A percentile compares a stretch with the other conserved stretches of the same genome.
Evolutionary conservation across 2,329 filamentous ascomycete species (phyloP).

Genomic region (Esteya vermicola): DNA sequence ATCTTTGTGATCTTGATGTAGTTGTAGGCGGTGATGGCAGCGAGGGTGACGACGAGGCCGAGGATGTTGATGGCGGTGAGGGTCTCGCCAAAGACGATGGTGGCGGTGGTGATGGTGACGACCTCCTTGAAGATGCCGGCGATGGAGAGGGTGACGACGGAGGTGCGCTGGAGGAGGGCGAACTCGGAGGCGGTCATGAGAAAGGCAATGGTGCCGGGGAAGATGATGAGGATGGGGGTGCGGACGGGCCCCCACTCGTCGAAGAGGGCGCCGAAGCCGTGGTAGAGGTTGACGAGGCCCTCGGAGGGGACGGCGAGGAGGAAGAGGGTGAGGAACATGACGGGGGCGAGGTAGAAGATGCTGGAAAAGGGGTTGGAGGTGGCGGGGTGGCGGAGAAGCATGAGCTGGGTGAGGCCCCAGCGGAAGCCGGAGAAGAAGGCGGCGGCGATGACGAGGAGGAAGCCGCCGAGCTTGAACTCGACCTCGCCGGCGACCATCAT

Average conservation of each 20-base stretch:
- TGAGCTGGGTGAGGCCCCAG: slow-evolving; percentile 96
- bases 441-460: slow-evolving; percentile 82
- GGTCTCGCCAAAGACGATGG: slow-evolving; percentile 75
- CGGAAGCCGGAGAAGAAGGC: slow-evolving; percentile 94
- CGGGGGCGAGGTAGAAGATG: slow-evolving; percentile 92
- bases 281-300: slow-evolving; percentile 53
- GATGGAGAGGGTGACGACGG: slow-evolving; percentile 89
- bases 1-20: slow-evolving; percentile 88
- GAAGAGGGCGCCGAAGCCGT: slow-evolving; percentile 50
- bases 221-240: slow-evolving; percentile 63
- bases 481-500: slow-evolving; percentile 98
- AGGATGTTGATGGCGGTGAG: slow-evolving; percentile 79
- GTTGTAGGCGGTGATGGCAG: slow-evolving; percentile 80
- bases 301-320: slow-evolving; percentile 76
- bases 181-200: slow-evolving; percentile 96
- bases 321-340: slow-evolving; percentile 83
- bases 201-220: slow-evolving; percentile 84
- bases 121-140: slow-evolving; percentile 99
- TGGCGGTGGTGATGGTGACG: slow-evolving; percentile 81
- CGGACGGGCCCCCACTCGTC: slow-evolving; percentile 52
- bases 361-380: slow-evolving; percentile 94
- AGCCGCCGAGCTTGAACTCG: slow-evolving; percentile 74
- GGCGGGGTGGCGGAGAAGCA: slow-evolving; percentile 83
- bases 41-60: slow-evolving; percentile 76
- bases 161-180: slow-evolving; percentile 84